These are phyloP conservation scores for Eucalyptus victrix DNA, from an alignment of 345 rosid genomes.

Conservation along the genomic window DNA sequence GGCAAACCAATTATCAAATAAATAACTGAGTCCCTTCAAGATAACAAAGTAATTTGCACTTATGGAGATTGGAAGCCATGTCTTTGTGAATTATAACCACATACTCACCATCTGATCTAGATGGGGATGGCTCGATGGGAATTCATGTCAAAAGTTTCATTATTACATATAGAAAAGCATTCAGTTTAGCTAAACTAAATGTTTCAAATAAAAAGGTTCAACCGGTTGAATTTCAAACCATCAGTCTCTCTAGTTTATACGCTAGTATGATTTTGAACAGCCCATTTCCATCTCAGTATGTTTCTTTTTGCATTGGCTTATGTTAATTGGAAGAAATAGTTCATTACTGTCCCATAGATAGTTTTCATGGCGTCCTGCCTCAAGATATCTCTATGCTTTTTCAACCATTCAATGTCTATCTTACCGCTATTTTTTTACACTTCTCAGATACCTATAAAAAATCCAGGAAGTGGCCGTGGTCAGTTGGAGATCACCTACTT, in stretches of 20 bases:
- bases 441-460: constrained; percentile 21
- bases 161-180: neutral
- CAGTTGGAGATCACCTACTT: constrained; percentile 35
- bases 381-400: neutral
- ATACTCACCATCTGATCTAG: neutral
- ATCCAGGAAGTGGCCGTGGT: constrained; percentile 31
- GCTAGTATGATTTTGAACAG: neutral
- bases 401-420: neutral
- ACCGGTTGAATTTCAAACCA: neutral
- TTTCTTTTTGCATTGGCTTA: neutral
- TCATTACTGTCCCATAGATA: neutral
- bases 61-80: neutral
- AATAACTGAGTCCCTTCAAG: neutral
- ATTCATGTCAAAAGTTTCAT: neutral
- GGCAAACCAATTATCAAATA: neutral
- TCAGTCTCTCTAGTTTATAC: neutral
- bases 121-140: neutral
- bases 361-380: neutral
- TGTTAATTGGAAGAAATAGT: neutral
- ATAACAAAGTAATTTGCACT: neutral
- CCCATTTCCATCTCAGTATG: neutral
- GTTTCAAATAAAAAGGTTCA: neutral
- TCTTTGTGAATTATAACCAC: neutral
- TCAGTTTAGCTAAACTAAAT: neutral
- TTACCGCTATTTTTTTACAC: neutral